Evolutionary conservation across 2,329 filamentous ascomycete genomes (phyloP).

Genomic region (Teratosphaeriaceae sp.): DNA sequence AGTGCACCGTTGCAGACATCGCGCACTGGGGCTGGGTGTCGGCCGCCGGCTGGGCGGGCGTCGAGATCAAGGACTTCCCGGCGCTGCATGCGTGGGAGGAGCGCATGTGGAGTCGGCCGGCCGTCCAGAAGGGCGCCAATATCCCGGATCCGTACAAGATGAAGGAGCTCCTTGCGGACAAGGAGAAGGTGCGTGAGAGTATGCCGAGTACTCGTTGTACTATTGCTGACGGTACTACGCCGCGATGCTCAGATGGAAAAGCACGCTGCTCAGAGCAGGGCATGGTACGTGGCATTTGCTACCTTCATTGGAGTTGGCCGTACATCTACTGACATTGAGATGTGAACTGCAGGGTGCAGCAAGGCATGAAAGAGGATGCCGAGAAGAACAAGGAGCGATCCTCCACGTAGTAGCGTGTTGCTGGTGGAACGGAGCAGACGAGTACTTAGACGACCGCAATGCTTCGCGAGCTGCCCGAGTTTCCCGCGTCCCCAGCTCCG

Average conservation of each 20-base stretch:
- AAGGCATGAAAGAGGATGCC: slow-evolving; percentile 61
- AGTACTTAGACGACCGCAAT: too few species aligned
- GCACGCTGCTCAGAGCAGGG: slow-evolving; percentile 39
- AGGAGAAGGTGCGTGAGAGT: slow-evolving; percentile 39
- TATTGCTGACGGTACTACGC: background rate
- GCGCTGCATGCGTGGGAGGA: slow-evolving; percentile 71
- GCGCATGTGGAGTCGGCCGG: slow-evolving; percentile 60
- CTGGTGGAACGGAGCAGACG: too few species aligned
- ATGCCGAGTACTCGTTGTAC: too few species aligned
- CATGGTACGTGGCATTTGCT: slow-evolving; percentile 43
- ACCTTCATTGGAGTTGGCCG: too few species aligned
- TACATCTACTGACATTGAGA: too few species aligned
- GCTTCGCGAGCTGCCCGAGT: too few species aligned
- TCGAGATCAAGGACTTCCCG: slow-evolving; percentile 71
- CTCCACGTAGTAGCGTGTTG: slow-evolving; percentile 1
- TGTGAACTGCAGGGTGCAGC: slow-evolving; percentile 57
- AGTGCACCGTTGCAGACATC: slow-evolving; percentile 69
- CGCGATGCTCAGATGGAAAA: slow-evolving; percentile 47
- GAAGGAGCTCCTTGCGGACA: slow-evolving; percentile 53
- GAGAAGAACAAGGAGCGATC: slow-evolving; percentile 34
- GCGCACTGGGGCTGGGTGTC: slow-evolving; percentile 74
- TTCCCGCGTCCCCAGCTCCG: too few species aligned
- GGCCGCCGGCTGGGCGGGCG: slow-evolving; percentile 50
- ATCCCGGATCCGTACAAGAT: slow-evolving; percentile 59
- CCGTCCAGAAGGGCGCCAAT: slow-evolving; percentile 64